phyloP scores from a whole-genome alignment of 108 stramenopile genomes.

The Discostella stelligeroides region DNA sequence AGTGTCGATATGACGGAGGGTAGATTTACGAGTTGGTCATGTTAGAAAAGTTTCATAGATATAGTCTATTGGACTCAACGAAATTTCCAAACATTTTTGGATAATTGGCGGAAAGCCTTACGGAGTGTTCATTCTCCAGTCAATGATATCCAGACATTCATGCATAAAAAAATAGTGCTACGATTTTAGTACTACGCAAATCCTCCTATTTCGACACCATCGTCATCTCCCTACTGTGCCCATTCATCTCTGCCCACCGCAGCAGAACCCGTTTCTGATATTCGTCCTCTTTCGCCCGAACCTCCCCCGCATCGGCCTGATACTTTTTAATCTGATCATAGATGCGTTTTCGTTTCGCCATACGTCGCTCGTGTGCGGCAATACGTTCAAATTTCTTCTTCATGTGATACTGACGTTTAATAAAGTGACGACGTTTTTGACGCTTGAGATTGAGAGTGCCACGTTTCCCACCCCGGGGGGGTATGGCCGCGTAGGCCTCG shows the following conservation, averaged over 20 bases:
- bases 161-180: slow-evolving; percentile 7
- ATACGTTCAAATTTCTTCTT: slow-evolving; percentile 62
- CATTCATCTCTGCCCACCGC: slow-evolving; percentile 55
- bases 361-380: slow-evolving; percentile 61
- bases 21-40: too few relatives aligned
- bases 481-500: slow-evolving; percentile 73
- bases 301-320: slow-evolving; percentile 50
- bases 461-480: slow-evolving; percentile 72
- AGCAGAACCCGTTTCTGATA: slow-evolving; percentile 73
- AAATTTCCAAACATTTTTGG: too few relatives aligned
- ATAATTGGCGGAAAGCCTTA: too few relatives aligned
- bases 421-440: slow-evolving; percentile 61
- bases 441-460: slow-evolving; percentile 75
- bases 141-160: too few relatives aligned
- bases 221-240: slow-evolving; percentile 7
- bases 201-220: slow-evolving; percentile 17
- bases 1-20: neutral
- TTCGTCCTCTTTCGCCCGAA: slow-evolving; percentile 49
- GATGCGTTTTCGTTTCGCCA: slow-evolving; percentile 66
- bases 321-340: slow-evolving; percentile 50
- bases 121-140: too few relatives aligned
- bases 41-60: too few relatives aligned
- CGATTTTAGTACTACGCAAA: neutral
- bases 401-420: slow-evolving; percentile 61
- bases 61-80: too few relatives aligned